Evolutionary conservation across 192 early-diverging fungal genomes (phyloP), one percentile per base, ranked within the genome.

Genomic region (Rhizoclosmatium sp.): DNA sequence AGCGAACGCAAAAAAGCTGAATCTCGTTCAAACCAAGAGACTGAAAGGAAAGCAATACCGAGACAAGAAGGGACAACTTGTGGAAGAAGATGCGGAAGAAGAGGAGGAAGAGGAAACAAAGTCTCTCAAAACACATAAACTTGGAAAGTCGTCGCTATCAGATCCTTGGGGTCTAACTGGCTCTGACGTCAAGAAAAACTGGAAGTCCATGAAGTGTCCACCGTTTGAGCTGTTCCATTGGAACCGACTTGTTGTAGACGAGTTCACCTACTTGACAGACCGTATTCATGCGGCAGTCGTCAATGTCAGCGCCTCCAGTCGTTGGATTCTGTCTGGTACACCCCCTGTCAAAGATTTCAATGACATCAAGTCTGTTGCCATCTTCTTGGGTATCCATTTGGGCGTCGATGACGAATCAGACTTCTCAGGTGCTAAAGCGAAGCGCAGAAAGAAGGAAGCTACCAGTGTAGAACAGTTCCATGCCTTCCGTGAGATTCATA

Each of bases 241-340:
- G 77, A 76, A 83, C 75, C 79, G 86, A 19, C 7, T 87, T 46
- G 83, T 87, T n/a, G 76, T 87, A 14, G 86, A 87, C 80, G 86
- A 87, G 61, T 87, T 79, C 76, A 87, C 86, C 1, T 87, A 85
- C 60, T 46, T 83, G n/a, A 68, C 78, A 16, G 78, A 76, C 31
- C 75, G 72, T 3, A 78, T 79, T 60, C 79, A 83, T 49, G 75
- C 81, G 3, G 75, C 78, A 2, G 73, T 87, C 48, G 79, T 69
- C 58, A 66, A 80, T 65, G 16, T 83, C 14, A 65, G 23, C 7
- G 39, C 83, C 10, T 41, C 59, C 23, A 68, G 60, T 65, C 71
- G 76, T 14, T 87, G 86, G 86, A 68, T 85, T 65, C 69, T 87
- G 9, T 83, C 82, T 14, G 86, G 86, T 9, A 87, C 86, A 0